Percentiles rank a stretch among this genome's conserved stretches.
Conservation (phyloP, 1,284 basidiomycete genomes). For the Ceratobasidium sp. region DNA sequence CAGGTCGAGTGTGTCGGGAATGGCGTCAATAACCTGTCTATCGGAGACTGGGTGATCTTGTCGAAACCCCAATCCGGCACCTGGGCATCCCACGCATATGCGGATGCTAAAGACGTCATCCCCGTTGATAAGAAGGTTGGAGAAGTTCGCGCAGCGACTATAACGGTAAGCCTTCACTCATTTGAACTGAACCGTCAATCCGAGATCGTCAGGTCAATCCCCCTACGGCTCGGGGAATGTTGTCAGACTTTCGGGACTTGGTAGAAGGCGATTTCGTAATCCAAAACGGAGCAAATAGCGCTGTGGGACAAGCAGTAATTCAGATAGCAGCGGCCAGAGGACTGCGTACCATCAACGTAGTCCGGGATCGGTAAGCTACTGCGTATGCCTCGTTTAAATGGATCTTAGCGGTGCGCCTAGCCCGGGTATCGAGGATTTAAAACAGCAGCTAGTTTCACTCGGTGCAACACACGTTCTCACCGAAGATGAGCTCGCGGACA, state of each 20-base stretch:
- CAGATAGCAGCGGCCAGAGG: conserved; percentile 75
- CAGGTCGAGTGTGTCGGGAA: conserved; percentile 56
- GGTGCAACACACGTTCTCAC: conserved; percentile 78
- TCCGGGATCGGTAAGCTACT: conserved; percentile 66
- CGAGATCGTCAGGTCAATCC: conserved; percentile 72
- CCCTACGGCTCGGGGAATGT: conserved; percentile 82
- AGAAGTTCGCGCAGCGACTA: conserved; percentile 73
- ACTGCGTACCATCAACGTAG: conserved; percentile 77
- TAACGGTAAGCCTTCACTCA: conserved; percentile 60
- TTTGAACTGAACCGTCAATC: neutral
- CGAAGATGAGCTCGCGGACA: conserved; percentile 72
- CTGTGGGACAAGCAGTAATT: conserved; percentile 78
- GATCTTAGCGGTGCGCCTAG: conserved; percentile 49
- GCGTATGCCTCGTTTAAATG: neutral
- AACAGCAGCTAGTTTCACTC: conserved; percentile 59
- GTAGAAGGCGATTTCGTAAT: conserved; percentile 74
- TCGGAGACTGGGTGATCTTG: conserved; percentile 79
- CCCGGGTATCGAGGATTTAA: conserved; percentile 61
- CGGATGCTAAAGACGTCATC: conserved; percentile 64
- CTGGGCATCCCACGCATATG: conserved; percentile 71
- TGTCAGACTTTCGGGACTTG: conserved; percentile 70
- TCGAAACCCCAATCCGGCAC: conserved; percentile 73
- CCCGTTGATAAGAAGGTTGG: conserved; percentile 64
- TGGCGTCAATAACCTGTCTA: conserved; percentile 58
- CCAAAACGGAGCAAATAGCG: conserved; percentile 87